Evolutionary conservation across 768 basidiomycete species (phyloP).

Genomic region (Lyophyllum shimeji): DNA sequence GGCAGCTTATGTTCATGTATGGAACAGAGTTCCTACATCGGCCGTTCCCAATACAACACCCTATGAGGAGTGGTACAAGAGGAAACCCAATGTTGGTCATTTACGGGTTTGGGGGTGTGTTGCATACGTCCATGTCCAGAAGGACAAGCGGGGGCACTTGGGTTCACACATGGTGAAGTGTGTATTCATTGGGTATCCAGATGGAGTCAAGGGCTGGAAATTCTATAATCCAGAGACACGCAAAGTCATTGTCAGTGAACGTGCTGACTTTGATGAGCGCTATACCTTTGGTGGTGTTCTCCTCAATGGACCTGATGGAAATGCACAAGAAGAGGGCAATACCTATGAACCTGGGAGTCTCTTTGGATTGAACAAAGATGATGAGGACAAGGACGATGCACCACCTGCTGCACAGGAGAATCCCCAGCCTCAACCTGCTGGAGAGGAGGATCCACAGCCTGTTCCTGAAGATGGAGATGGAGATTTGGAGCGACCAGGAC

Average conservation of each 20-base stretch:
- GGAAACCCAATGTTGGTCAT: constrained; percentile 26
- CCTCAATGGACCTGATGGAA: too few relatives aligned
- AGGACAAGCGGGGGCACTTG: constrained; percentile 30
- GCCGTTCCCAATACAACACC: not conserved
- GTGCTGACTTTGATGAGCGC: constrained; percentile 10
- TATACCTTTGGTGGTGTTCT: too few relatives aligned
- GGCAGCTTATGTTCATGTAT: not conserved
- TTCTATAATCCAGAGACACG: constrained; percentile 31
- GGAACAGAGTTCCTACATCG: not conserved
- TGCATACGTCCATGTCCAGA: constrained; percentile 37
- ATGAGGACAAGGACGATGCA: too few relatives aligned
- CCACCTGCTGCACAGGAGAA: too few relatives aligned
- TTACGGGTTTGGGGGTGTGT: constrained; percentile 36
- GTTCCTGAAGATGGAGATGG: too few relatives aligned
- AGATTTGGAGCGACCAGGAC: too few relatives aligned
- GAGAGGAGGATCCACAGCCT: too few relatives aligned
- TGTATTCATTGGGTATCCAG: constrained; percentile 37
- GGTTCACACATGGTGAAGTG: constrained; percentile 25
- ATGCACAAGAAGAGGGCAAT: too few relatives aligned
- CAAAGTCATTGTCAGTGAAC: constrained; percentile 24
- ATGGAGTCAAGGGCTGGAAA: constrained; percentile 29
- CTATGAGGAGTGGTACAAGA: not conserved
- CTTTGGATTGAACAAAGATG: too few relatives aligned
- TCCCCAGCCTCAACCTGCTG: too few relatives aligned
- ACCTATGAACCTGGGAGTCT: too few relatives aligned